A percentile compares a stretch with the other conserved stretches of the same genome.
These are phyloP conservation scores for Lipomyces starkeyi DNA, from an alignment of 805 yeast species.

Conservation along the genomic window DNA sequence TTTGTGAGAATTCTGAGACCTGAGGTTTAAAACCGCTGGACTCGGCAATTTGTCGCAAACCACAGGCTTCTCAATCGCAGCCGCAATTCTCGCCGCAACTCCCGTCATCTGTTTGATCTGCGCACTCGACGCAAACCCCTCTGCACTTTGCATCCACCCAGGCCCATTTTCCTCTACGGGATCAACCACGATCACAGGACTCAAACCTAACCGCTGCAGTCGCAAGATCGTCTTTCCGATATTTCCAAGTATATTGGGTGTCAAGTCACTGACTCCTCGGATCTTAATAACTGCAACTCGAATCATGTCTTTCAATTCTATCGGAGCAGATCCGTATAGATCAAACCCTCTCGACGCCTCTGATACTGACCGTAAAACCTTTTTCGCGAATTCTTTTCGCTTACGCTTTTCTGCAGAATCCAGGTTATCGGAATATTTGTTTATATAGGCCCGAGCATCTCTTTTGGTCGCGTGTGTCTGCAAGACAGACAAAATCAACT, in stretches of 20 bases:
- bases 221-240: slow-evolving; percentile 63
- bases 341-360: slow-evolving; percentile 45
- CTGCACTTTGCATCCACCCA: slow-evolving; percentile 13
- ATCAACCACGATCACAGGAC: slow-evolving; percentile 73
- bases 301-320: slow-evolving; percentile 43
- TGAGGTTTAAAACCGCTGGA: background rate
- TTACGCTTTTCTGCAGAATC: slow-evolving; percentile 44
- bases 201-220: slow-evolving; percentile 67
- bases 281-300: slow-evolving; percentile 65
- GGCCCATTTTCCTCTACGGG: slow-evolving; percentile 42
- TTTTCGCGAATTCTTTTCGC: slow-evolving; percentile 48
- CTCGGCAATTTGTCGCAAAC: slow-evolving; percentile 11
- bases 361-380: slow-evolving; percentile 41
- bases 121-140: slow-evolving; percentile 8
- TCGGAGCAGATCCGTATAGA: slow-evolving; percentile 40
- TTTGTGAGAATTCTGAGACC: background rate
- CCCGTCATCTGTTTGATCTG: slow-evolving; percentile 20
- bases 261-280: slow-evolving; percentile 49
- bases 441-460: slow-evolving; percentile 81
- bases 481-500: slow-evolving; percentile 80
- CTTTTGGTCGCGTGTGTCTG: slow-evolving; percentile 92
- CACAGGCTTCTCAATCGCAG: slow-evolving; percentile 23
- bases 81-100: slow-evolving; percentile 18
- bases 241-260: slow-evolving; percentile 49
- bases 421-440: slow-evolving; percentile 58